These are phyloP conservation scores for Narthecium ossifragum DNA, from an alignment of 106 monocot species.

Conservation along the genomic window DNA sequence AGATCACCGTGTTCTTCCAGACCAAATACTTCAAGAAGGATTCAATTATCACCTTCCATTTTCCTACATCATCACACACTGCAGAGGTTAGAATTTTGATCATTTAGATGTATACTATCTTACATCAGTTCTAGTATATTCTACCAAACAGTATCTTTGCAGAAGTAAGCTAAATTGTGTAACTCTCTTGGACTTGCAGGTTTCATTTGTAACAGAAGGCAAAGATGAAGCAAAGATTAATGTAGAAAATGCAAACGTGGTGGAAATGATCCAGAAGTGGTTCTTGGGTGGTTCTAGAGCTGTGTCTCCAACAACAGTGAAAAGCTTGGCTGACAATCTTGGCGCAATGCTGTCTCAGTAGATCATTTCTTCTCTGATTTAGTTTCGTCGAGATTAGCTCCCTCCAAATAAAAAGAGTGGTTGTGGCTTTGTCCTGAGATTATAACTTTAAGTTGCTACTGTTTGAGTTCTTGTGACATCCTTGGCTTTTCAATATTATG, in stretches of 20 bases:
- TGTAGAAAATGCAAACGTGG: constrained; percentile 70
- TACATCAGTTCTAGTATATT: too few species aligned
- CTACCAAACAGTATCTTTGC: background rate
- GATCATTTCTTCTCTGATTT: too few species aligned
- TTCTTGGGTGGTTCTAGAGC: constrained; percentile 70
- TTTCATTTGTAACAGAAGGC: constrained; percentile 56
- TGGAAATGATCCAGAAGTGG: constrained; percentile 79
- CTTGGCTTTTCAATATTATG: too few species aligned
- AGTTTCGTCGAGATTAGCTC: too few species aligned
- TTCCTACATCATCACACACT: constrained; percentile 24
- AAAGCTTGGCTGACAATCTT: constrained; percentile 50
- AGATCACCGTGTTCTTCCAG: constrained; percentile 70
- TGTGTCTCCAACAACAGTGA: constrained; percentile 66
- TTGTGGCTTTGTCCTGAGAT: too few species aligned
- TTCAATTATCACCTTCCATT: constrained; percentile 61
- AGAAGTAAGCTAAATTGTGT: background rate
- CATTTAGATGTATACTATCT: too few species aligned
- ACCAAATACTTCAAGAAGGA: constrained; percentile 69
- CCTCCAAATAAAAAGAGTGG: too few species aligned
- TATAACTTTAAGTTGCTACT: too few species aligned
- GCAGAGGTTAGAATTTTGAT: constrained; percentile 37
- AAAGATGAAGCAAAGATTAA: constrained; percentile 53
- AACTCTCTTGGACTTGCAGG: constrained; percentile 19
- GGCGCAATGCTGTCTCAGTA: constrained; percentile 32
- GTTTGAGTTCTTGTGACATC: too few species aligned